A percentile compares a stretch with the other conserved stretches of the same genome.
Evolutionary conservation across 2,329 filamentous ascomycete species (phyloP).

Genomic region (Penicillium sp.): DNA sequence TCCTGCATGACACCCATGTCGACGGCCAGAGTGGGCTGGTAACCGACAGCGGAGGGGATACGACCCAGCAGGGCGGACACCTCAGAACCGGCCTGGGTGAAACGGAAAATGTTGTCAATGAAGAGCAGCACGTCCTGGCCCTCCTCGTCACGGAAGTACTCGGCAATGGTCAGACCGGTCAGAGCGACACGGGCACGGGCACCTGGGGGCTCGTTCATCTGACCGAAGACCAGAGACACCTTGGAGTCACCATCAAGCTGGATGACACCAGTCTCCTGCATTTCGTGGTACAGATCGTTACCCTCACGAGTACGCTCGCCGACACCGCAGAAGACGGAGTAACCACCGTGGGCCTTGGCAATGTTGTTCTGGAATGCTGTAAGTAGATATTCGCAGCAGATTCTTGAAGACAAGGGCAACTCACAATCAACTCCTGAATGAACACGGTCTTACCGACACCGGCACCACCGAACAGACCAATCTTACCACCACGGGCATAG

Average conservation of each 20-base stretch:
- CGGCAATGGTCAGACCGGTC: slow-evolving; percentile 64
- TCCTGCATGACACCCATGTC: slow-evolving; percentile 99
- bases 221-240: slow-evolving; percentile 98
- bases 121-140: slow-evolving; percentile 98
- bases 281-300: slow-evolving; percentile 99
- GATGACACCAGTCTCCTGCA: slow-evolving; percentile 99
- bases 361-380: slow-evolving; percentile 76
- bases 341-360: slow-evolving; percentile 99
- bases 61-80: slow-evolving; percentile 98
- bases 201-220: slow-evolving; percentile 99
- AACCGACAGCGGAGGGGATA: slow-evolving; percentile 99
- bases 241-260: slow-evolving; percentile 99
- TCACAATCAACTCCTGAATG: slow-evolving; percentile 97
- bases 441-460: slow-evolving; percentile 99
- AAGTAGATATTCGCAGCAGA: background rate
- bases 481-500: slow-evolving; percentile 99
- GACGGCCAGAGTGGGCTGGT: slow-evolving; percentile 96
- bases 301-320: slow-evolving; percentile 99
- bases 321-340: slow-evolving; percentile 99
- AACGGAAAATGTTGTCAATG: slow-evolving; percentile 99
- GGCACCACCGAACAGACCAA: slow-evolving; percentile 99
- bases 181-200: slow-evolving; percentile 99
- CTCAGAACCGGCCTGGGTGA: slow-evolving; percentile 99
- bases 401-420: slow-evolving; percentile 24
- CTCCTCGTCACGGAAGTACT: slow-evolving; percentile 74